A percentile compares a stretch with the other conserved stretches of the same genome.
Evolutionary conservation across 495 filamentous ascomycete genomes (phyloP).

Genomic region (Usnea hakonensis): DNA sequence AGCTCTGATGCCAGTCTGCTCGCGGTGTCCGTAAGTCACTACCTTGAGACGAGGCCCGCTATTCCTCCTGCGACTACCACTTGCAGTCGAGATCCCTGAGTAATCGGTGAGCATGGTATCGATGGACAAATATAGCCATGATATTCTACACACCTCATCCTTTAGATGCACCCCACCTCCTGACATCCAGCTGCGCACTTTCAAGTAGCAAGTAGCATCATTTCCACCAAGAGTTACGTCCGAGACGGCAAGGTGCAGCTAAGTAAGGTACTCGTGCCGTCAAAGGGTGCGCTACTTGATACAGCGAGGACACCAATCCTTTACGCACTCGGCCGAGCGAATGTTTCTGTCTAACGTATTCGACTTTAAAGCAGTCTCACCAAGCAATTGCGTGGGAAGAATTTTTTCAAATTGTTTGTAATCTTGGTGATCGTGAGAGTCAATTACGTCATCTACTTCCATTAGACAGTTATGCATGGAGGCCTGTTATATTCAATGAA

Average conservation of each 20-base stretch:
- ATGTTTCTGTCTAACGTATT: too few relatives aligned
- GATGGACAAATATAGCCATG: background rate
- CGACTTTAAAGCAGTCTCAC: too few relatives aligned
- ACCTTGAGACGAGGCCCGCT: conserved; percentile 84
- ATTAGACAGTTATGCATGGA: too few relatives aligned
- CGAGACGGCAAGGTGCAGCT: background rate
- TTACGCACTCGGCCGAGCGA: too few relatives aligned
- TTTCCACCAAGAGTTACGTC: background rate
- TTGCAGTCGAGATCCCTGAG: conserved; percentile 70
- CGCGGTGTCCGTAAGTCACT: conserved; percentile 8
- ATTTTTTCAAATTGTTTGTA: too few relatives aligned
- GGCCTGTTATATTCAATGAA: background rate
- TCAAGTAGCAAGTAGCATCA: background rate
- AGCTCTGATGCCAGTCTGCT: background rate
- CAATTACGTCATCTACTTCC: too few relatives aligned
- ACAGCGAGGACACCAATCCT: too few relatives aligned
- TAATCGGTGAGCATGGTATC: conserved; percentile 14
- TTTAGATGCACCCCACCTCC: conserved; percentile 66
- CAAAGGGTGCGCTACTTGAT: too few relatives aligned
- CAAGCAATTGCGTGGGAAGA: too few relatives aligned
- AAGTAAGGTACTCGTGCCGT: too few relatives aligned
- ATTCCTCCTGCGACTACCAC: conserved; percentile 77
- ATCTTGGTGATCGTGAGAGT: too few relatives aligned
- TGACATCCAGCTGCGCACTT: conserved; percentile 58
- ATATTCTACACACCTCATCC: conserved; percentile 60